A percentile compares a stretch with the other conserved stretches of the same genome.
Conservation (phyloP, 768 basidiomycete species). For the Xerocomellus chrysenteron region DNA sequence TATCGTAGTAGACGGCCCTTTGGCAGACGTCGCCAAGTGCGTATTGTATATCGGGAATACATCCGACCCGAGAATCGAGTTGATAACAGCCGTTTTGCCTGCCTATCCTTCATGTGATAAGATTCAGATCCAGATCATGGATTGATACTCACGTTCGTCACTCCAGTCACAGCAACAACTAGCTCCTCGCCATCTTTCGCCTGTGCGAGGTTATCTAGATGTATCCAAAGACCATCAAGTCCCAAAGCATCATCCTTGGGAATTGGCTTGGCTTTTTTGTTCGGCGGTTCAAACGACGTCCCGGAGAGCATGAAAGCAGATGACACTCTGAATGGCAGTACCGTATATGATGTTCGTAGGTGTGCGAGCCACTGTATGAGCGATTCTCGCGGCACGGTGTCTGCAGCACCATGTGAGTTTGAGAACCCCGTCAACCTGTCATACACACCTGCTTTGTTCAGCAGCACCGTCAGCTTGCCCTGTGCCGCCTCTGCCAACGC, state of each 20-base stretch:
- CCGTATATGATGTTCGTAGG: slow-evolving; percentile 59
- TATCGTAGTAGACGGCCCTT: slow-evolving; percentile 68
- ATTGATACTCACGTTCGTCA: slow-evolving; percentile 63
- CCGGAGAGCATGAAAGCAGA: slow-evolving; percentile 58
- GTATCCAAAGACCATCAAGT: slow-evolving; percentile 47
- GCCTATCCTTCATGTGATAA: slow-evolving; percentile 41
- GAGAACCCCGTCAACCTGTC: not conserved
- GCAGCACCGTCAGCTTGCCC: slow-evolving; percentile 58
- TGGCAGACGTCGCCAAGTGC: slow-evolving; percentile 46
- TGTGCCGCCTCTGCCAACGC: slow-evolving; percentile 41
- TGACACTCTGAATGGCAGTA: slow-evolving; percentile 72
- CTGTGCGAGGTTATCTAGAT: slow-evolving; percentile 47
- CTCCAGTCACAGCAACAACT: slow-evolving; percentile 77
- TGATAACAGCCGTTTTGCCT: slow-evolving; percentile 85
- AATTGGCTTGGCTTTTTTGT: slow-evolving; percentile 47
- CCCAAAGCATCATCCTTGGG: slow-evolving; percentile 60
- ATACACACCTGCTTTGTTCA: slow-evolving; percentile 84
- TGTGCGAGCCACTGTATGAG: slow-evolving; percentile 65
- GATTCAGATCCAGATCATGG: not conserved
- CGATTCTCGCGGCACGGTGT: slow-evolving; percentile 77
- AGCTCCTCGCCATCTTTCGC: slow-evolving; percentile 51
- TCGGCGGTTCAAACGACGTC: slow-evolving; percentile 25
- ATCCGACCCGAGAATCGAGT: slow-evolving; percentile 61
- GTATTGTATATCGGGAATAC: slow-evolving; percentile 55
- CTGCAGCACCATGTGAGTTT: slow-evolving; percentile 38